These are phyloP conservation scores for Malus orientalis DNA, from an alignment of 306 rosid species.

Conservation along the genomic window DNA sequence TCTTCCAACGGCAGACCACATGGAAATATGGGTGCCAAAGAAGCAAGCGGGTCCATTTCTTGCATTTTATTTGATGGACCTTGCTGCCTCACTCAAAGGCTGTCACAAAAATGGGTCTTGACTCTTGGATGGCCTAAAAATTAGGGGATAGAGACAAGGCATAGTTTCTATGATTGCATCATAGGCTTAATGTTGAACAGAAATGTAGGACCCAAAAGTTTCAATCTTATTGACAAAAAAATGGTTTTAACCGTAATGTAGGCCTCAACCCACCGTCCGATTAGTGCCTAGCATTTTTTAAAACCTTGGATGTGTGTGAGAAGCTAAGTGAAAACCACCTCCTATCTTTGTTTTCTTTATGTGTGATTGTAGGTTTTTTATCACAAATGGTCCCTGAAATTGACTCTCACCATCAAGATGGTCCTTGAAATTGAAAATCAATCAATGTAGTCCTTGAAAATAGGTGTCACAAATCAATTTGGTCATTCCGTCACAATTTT, in stretches of 20 bases:
- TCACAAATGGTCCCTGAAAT: no score
- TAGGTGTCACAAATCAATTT: no score
- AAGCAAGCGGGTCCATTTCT: constrained; percentile 14
- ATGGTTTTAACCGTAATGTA: no score
- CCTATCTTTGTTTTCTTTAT: neutral
- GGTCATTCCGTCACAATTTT: no score
- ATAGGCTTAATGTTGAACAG: neutral
- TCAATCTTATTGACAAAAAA: neutral
- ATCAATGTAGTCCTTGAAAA: no score
- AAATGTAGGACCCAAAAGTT: neutral
- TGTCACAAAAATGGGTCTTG: neutral
- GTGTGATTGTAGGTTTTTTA: neutral
- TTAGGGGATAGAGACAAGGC: neutral
- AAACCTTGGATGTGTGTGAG: no score
- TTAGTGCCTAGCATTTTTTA: no score
- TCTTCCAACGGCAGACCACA: constrained; percentile 33
- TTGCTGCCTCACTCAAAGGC: neutral
- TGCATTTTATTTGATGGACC: neutral
- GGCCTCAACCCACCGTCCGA: no score
- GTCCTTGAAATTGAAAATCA: no score
- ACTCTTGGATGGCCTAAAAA: neutral
- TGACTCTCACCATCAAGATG: no score
- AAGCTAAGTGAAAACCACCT: no score
- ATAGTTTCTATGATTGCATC: neutral
- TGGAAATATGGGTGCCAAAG: constrained; percentile 20